Evolutionary conservation across 2,329 filamentous ascomycete species (phyloP).

Genomic region (Diaporthe ampelina): DNA sequence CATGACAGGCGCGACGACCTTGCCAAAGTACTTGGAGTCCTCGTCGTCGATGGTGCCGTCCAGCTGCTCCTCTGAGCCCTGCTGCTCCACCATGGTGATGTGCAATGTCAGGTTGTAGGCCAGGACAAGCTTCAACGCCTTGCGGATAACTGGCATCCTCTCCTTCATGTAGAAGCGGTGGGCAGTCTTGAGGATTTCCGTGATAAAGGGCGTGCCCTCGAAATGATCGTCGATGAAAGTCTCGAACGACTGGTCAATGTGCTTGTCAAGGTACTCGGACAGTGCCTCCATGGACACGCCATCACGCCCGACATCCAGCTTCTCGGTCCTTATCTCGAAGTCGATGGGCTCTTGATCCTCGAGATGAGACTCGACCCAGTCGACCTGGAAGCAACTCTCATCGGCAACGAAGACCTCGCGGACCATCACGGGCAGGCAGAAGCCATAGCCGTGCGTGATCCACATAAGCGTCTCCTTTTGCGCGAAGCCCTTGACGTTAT

Average conservation of each 20-base stretch:
- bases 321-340: slow-evolving; percentile 90
- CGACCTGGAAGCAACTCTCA: slow-evolving; percentile 91
- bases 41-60: slow-evolving; percentile 89
- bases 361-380: slow-evolving; percentile 89
- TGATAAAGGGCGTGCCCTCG: slow-evolving; percentile 94
- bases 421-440: slow-evolving; percentile 91
- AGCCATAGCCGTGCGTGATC: slow-evolving; percentile 97
- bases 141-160: slow-evolving; percentile 89
- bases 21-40: slow-evolving; percentile 88
- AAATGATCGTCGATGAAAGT: slow-evolving; percentile 97
- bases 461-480: slow-evolving; percentile 81
- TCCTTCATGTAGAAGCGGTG: slow-evolving; percentile 94
- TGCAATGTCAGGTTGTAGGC: slow-evolving; percentile 97
- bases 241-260: slow-evolving; percentile 93
- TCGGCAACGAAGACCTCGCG: slow-evolving; percentile 94
- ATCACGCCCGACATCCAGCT: slow-evolving; percentile 89
- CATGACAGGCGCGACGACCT: slow-evolving; percentile 95
- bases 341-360: slow-evolving; percentile 78
- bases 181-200: slow-evolving; percentile 95
- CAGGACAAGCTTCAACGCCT: slow-evolving; percentile 93
- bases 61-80: slow-evolving; percentile 83
- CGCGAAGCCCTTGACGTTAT: slow-evolving; percentile 90
- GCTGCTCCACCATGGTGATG: slow-evolving; percentile 93
- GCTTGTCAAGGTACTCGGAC: slow-evolving; percentile 93
- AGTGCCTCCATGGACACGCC: slow-evolving; percentile 86